Evolutionary conservation across 2,329 filamentous ascomycete species (phyloP).

Genomic region (Rhynchosporium graminicola): DNA sequence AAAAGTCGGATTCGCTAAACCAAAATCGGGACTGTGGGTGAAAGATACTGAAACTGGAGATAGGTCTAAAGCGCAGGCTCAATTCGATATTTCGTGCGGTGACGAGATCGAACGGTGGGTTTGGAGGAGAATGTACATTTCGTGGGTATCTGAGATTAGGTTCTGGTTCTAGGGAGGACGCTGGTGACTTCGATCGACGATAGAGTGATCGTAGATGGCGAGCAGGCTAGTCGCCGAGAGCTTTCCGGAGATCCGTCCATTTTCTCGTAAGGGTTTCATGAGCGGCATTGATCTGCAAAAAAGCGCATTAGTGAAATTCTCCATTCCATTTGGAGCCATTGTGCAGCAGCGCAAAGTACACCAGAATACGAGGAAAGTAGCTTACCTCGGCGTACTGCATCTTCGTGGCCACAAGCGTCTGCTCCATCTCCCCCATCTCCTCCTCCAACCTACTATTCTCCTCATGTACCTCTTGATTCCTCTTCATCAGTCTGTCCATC

Average conservation of each 20-base stretch:
- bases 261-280: constrained; percentile 74
- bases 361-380: constrained; percentile 29
- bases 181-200: too few relatives aligned
- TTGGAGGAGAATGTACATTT: constrained; percentile 23
- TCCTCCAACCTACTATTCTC: constrained; percentile 89
- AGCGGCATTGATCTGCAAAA: constrained; percentile 62
- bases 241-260: constrained; percentile 70
- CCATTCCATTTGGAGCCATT: neutral
- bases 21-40: constrained; percentile 25
- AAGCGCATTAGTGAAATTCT: constrained; percentile 14
- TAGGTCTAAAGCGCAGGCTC: neutral
- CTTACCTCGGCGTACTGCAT: constrained; percentile 93
- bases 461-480: constrained; percentile 90
- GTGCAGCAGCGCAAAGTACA: too few relatives aligned
- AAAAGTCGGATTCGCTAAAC: constrained; percentile 25
- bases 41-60: constrained; percentile 6
- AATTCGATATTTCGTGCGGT: neutral
- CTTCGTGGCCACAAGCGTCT: constrained; percentile 89
- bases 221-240: constrained; percentile 45
- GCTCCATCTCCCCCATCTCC: constrained; percentile 87
- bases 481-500: constrained; percentile 88
- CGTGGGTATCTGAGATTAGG: constrained; percentile 14
- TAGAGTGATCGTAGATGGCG: neutral
- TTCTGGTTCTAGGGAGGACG: neutral
- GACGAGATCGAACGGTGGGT: constrained; percentile 8